These are phyloP conservation scores for Blastobotrys proliferans DNA, from an alignment of 1,139 yeast species.

Conservation along the genomic window DNA sequence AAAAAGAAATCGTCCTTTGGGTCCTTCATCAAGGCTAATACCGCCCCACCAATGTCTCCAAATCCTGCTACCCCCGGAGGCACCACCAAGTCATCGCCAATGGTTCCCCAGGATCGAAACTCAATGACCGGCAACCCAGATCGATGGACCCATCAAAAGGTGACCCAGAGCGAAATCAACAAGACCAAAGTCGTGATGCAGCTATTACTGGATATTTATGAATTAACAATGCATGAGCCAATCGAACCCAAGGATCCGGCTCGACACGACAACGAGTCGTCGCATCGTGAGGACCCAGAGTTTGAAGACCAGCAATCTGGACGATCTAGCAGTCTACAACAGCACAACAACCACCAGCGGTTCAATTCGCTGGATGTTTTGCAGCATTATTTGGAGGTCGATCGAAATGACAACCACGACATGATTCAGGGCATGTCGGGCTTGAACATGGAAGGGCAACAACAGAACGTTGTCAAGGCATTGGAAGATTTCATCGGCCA, in stretches of 20 bases:
- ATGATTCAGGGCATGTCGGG: conserved; percentile 2
- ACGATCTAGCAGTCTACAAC: not conserved
- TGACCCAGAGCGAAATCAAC: conserved; percentile 22
- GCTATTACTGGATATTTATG: conserved; percentile 26
- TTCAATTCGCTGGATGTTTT: conserved; percentile 22
- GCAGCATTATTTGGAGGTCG: conserved; percentile 21
- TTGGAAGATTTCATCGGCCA: conserved; percentile 21
- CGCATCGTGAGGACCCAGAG: not conserved
- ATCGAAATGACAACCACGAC: conserved; percentile 7
- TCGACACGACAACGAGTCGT: not conserved
- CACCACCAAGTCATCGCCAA: conserved; percentile 3
- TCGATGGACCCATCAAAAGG: conserved; percentile 23
- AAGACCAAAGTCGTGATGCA: conserved; percentile 23
- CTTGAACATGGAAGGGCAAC: conserved; percentile 3
- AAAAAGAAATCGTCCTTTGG: conserved; percentile 12
- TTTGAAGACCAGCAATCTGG: conserved; percentile 2
- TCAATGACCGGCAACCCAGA: conserved; percentile 18
- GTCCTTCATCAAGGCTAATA: conserved; percentile 3
- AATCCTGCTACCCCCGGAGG: not conserved
- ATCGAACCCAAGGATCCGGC: conserved; percentile 6
- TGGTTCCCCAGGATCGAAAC: conserved; percentile 6
- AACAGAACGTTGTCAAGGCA: conserved; percentile 6
- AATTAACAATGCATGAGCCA: conserved; percentile 16
- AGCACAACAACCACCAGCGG: conserved; percentile 13
- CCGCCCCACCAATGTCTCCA: conserved; percentile 1